These are phyloP conservation scores for Chalciporus sphaerocephalus DNA, from an alignment of 768 basidiomycete species.

Conservation along the genomic window DNA sequence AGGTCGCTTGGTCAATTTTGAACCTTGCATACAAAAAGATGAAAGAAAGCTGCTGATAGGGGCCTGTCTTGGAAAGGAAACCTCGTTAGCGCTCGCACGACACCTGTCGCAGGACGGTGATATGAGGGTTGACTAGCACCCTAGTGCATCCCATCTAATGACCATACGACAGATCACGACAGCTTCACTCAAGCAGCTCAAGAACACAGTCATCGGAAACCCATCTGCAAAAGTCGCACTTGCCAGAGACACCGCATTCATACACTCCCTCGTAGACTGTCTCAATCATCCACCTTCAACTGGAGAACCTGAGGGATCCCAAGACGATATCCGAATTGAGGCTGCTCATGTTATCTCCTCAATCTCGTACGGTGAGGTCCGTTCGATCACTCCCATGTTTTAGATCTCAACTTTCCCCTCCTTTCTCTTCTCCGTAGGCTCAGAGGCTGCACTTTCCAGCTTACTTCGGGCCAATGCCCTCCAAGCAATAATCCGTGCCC, in stretches of 20 bases:
- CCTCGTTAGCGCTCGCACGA: background rate
- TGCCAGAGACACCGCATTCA: constrained; percentile 51
- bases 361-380: constrained; percentile 56
- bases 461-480: constrained; percentile 56
- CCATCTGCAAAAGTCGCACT: constrained; percentile 63
- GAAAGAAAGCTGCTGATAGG: no score
- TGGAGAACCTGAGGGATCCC: constrained; percentile 34
- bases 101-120: background rate
- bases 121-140: background rate
- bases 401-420: background rate
- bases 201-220: constrained; percentile 78
- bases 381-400: background rate
- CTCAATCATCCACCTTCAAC: constrained; percentile 41
- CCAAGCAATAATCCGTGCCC: constrained; percentile 57
- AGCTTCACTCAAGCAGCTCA: constrained; percentile 54
- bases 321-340: constrained; percentile 59
- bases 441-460: constrained; percentile 53
- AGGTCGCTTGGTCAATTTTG: no score
- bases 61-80: background rate
- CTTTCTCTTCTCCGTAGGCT: constrained; percentile 40
- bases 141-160: constrained; percentile 20
- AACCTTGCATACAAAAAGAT: no score
- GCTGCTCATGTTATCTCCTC: constrained; percentile 75
- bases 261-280: constrained; percentile 56
- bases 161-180: constrained; percentile 30